Evolutionary conservation across 768 basidiomycete genomes (phyloP), one percentile per base, ranked within the genome.

Genomic region (Chiua virens): DNA sequence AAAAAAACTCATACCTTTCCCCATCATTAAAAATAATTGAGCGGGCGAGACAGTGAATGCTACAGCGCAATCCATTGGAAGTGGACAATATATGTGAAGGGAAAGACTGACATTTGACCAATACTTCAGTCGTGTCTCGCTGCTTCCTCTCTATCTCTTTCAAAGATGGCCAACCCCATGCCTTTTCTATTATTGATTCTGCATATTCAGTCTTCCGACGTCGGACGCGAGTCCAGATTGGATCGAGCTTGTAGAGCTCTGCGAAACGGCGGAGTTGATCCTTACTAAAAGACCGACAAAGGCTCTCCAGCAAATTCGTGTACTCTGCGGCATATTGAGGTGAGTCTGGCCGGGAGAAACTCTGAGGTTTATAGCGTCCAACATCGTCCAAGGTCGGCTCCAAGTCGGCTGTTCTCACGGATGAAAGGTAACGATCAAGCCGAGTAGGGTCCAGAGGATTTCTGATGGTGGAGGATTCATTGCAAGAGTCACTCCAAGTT

Each of bases 161-260:
- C 47, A 87, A 62, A 23, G 83, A 79, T 7, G 83, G 81, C 86
- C 86, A 89, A 23, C 72, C 73, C 89, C 89, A 92, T 49, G 74
- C 70, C 52, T 77, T 69, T 63, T 87, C 82, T 23, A 90, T 75
- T 53, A 89, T 81, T 42, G 73, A 70, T 40, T 72, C 72, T 36
- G 77, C 79, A 57, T 67, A 71, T 34, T 71, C 60, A 50, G 65
- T 59, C 58, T 79, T 81, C 39, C 64, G 73, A 43, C 66, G 62
- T 39, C 60, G 68, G 5, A 54, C 61, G 37, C 68, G 68, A 8
- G 66, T 61, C 70, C 64, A 71, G 47, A 59, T 62, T 8, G 61
- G 56, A 8, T 69, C 62, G 23, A 83, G 60, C 18, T 71, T 72
- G 57, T 83, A 83, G 37, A 79, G 58, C 48, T 72, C 65, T 11